Percentiles rank a stretch among this genome's conserved stretches.
phyloP scores from a whole-genome alignment of 257 asterid species.

The Rehmannia glutinosa region DNA sequence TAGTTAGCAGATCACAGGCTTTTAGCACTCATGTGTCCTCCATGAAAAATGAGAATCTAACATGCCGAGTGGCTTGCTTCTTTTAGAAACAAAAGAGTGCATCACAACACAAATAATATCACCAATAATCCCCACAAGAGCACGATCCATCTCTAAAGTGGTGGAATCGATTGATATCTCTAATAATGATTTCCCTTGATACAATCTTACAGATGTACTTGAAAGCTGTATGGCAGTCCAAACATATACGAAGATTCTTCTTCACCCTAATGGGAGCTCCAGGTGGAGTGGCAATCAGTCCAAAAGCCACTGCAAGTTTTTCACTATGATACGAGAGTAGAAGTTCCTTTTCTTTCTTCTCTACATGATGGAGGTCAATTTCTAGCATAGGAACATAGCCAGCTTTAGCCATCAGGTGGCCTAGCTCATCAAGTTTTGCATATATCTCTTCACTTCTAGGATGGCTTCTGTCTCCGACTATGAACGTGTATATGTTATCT shows the following conservation, averaged over 20 bases:
- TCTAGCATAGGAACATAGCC: conserved; percentile 71
- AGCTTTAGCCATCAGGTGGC: conserved; percentile 48
- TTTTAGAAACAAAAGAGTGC: neutral
- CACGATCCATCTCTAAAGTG: conserved; percentile 73
- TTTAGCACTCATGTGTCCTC: neutral
- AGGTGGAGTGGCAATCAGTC: conserved; percentile 55
- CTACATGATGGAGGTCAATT: conserved; percentile 66
- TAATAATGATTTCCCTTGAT: conserved; percentile 56
- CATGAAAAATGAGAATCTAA: neutral
- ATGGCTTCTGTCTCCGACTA: conserved; percentile 72
- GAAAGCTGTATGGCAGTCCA: conserved; percentile 74
- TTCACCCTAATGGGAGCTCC: conserved; percentile 76
- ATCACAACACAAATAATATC: conserved; percentile 2
- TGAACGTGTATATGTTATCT: conserved; percentile 53
- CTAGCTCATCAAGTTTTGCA: conserved; percentile 59
- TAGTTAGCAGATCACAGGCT: neutral
- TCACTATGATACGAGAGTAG: conserved; percentile 75
- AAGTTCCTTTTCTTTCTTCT: conserved; percentile 48
- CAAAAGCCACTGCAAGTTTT: conserved; percentile 83
- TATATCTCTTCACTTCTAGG: conserved; percentile 55
- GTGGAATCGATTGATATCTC: conserved; percentile 77
- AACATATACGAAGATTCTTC: conserved; percentile 75
- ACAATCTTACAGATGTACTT: conserved; percentile 68
- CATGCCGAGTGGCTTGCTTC: conserved; percentile 6
- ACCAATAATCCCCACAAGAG: conserved; percentile 88